These are phyloP conservation scores for Pseudoturritis turrita DNA, from an alignment of 345 rosid genomes.

Conservation along the genomic window DNA sequence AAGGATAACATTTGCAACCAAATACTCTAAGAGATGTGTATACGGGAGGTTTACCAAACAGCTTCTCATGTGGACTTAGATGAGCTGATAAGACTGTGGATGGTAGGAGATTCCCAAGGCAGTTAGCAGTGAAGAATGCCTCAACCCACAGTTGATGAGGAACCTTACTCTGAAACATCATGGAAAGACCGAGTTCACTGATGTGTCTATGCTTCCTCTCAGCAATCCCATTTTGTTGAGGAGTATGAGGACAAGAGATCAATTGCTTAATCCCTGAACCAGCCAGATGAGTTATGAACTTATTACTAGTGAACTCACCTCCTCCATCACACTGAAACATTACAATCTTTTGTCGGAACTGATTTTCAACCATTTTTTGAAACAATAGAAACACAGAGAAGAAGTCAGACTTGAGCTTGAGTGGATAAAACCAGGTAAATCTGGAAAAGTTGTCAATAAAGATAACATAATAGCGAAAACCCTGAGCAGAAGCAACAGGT, in stretches of 20 bases:
- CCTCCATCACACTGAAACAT: background rate
- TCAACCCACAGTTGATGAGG: too few relatives aligned
- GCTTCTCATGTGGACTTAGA: background rate
- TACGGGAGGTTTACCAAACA: background rate
- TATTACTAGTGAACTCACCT: background rate
- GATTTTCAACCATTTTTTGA: background rate
- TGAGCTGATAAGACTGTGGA: background rate
- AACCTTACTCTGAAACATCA: too few relatives aligned
- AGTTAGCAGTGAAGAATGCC: too few relatives aligned
- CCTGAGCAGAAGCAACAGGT: background rate
- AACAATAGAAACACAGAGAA: accelerated
- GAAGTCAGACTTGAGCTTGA: background rate
- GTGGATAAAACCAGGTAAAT: background rate
- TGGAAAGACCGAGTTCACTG: too few relatives aligned
- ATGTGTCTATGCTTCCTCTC: too few relatives aligned
- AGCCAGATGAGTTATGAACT: too few relatives aligned
- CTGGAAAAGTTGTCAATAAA: background rate
- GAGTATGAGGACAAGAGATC: too few relatives aligned
- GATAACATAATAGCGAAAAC: background rate
- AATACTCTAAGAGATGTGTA: background rate
- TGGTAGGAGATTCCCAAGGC: too few relatives aligned
- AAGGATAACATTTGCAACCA: background rate
- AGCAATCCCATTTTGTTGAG: too few relatives aligned
- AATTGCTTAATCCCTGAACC: too few relatives aligned
- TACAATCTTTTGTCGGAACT: accelerated